Conservation (phyloP, 2,329 filamentous ascomycete genomes). For the Fusarium praegraminearum region DNA sequence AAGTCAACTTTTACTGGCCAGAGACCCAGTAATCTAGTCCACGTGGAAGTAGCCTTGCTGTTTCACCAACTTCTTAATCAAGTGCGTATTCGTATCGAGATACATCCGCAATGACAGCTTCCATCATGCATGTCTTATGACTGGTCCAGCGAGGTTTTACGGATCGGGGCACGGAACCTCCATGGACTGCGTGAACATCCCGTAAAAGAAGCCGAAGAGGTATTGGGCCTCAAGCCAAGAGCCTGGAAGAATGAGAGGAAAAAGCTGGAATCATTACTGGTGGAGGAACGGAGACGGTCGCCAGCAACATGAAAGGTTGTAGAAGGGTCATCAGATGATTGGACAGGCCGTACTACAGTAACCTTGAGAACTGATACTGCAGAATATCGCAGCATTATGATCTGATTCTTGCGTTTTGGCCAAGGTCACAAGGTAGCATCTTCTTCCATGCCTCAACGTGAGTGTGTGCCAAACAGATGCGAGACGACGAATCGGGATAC, state of each 20-base stretch:
- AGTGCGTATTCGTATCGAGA: not conserved
- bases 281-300: not conserved
- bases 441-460: not conserved
- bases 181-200: not conserved
- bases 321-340: not conserved
- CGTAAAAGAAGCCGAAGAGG: not conserved
- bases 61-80: not conserved
- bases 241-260: not conserved
- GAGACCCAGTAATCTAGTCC: not conserved
- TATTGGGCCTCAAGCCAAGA: not conserved
- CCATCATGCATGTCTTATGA: not conserved
- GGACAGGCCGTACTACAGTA: not conserved
- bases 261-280: not conserved
- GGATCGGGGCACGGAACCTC: not conserved
- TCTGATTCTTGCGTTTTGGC: not conserved
- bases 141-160: not conserved
- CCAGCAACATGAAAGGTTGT: not conserved
- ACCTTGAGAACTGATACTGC: not conserved
- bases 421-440: not conserved
- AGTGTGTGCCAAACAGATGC: not conserved
- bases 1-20: too few relatives aligned
- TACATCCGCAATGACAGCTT: not conserved
- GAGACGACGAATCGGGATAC: not conserved
- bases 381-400: not conserved
- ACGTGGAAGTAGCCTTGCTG: not conserved